Evolutionary conservation across 2,329 filamentous ascomycete species (phyloP), one percentile per base, ranked within the genome.

Genomic region (Ilyonectria destructans): DNA sequence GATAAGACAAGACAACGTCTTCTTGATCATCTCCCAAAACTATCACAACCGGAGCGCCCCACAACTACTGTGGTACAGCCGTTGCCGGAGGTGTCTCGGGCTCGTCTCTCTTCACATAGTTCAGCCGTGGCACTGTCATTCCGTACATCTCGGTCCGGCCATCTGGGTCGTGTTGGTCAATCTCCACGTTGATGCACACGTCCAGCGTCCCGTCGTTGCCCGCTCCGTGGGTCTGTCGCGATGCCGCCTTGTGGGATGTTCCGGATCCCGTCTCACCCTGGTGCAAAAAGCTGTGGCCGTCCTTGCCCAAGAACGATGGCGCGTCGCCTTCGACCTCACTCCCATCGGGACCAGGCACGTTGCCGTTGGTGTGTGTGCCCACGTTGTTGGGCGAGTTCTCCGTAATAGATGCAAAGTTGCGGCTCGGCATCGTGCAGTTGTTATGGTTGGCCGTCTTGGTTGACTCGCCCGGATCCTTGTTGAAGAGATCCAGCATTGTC

Each of bases 361-460:
- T 70, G 72, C 73, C 75, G 35, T 78, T 78, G 15, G 67, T 61
- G 13, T 69, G 45, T 7, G 45, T 76, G 54, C 48, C 75, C 2
- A 57, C 49, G 62, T 86, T 86, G 75, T 86, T 85, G 54, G 88
- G 93, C n/a, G 91, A 90, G 81, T 97, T 98, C 80, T 97, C 93
- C 19, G 93, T 92, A 68, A 99, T 91, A 48, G 93, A 92, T 76
- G 96, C 96, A 87, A 94, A 99, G 80, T 99, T 99, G 26, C 96
- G 90, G 72, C 94, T 95, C 2, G 97, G 90, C 81, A 98, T 98
- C 12, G 95, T 98, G 69, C 94, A 93, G 71, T 93, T 88, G 81
- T 98, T 98, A 77, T 88, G 92, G 49, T 84, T 84, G 1, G 91
- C 88, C 4, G 92, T 93, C 83, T 95, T 97, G 87, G 58, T 93